Evolutionary conservation across 148 eudicot genomes (phyloP).

Genomic region (Nepenthes mirabilis): DNA sequence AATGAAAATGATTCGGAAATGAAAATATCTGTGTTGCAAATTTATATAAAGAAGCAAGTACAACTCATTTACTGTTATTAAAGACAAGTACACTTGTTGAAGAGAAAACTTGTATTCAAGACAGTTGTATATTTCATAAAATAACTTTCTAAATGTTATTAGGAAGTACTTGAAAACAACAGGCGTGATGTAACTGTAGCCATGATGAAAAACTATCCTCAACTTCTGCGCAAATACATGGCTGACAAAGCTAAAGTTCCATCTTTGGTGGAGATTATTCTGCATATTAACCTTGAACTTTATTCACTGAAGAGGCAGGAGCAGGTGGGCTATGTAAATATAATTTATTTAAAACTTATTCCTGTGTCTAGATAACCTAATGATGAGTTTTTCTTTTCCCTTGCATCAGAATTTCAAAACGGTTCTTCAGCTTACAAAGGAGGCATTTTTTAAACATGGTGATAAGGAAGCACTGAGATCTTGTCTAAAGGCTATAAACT

Average conservation of each 20-base stretch:
- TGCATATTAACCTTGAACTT: constrained; percentile 76
- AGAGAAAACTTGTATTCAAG: background rate
- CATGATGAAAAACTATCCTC: constrained; percentile 83
- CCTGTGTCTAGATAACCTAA: background rate
- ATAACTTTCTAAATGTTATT: constrained; percentile 9
- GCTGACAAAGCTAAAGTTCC: constrained; percentile 85
- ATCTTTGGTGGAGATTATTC: constrained; percentile 53
- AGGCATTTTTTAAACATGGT: constrained; percentile 80
- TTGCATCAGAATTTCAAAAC: constrained; percentile 58
- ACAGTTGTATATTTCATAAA: background rate
- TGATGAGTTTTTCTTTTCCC: background rate
- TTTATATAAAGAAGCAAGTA: too few species aligned
- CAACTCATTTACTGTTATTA: too few species aligned
- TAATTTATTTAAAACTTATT: background rate
- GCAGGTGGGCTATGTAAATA: constrained; percentile 37
- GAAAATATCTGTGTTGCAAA: too few species aligned
- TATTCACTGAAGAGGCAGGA: constrained; percentile 96
- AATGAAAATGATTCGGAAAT: too few species aligned
- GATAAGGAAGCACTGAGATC: constrained; percentile 84
- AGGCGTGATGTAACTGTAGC: constrained; percentile 60
- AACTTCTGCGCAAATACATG: constrained; percentile 73
- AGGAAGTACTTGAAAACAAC: constrained; percentile 62
- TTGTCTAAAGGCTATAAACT: constrained; percentile 69
- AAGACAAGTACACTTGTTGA: background rate
- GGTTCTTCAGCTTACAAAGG: constrained; percentile 67